Percentiles rank a stretch among this genome's conserved stretches.
Conservation (phyloP, 2,329 filamentous ascomycete species). For the Lizonia empirigonia region DNA sequence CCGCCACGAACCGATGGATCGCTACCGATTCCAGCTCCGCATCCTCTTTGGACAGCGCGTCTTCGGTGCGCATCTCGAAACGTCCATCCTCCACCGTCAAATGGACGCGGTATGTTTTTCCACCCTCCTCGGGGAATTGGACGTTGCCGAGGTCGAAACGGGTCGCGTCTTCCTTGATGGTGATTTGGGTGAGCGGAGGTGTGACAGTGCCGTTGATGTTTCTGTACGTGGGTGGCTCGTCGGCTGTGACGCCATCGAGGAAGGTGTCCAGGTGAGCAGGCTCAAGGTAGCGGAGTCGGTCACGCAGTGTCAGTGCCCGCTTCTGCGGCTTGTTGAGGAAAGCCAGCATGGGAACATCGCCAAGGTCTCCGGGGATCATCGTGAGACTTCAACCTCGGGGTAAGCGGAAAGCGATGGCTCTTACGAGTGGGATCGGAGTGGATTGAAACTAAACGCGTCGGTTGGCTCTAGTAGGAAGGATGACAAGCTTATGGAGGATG, state of each 20-base stretch:
- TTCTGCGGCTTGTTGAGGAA: conserved; percentile 37
- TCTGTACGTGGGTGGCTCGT: conserved; percentile 41
- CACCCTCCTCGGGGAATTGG: conserved; percentile 22
- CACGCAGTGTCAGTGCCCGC: conserved; percentile 34
- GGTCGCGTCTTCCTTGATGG: conserved; percentile 28
- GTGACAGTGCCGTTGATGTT: conserved; percentile 25
- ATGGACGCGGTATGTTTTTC: conserved; percentile 18
- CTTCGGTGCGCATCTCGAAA: conserved; percentile 27
- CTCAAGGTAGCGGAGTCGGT: conserved; percentile 35
- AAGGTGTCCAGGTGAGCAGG: conserved; percentile 35
- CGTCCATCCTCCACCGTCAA: conserved; percentile 27
- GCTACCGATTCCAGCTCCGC: conserved; percentile 22
- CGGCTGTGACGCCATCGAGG: conserved; percentile 28
- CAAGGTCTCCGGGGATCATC: conserved; percentile 13
- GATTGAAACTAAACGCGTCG: background rate
- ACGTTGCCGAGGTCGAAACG: conserved; percentile 42
- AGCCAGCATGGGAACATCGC: conserved; percentile 23
- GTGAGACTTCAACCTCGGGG: background rate
- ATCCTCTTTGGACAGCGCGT: conserved; percentile 26
- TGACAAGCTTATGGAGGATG: background rate
- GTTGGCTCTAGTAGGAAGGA: background rate
- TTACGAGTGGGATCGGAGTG: too few species aligned
- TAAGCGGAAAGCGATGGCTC: background rate
- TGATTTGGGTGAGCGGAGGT: conserved; percentile 30
- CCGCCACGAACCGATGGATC: conserved; percentile 33